Base-by-base conservation (phyloP, 164 flowering plant genomes). In the Vitis riparia region DNA sequence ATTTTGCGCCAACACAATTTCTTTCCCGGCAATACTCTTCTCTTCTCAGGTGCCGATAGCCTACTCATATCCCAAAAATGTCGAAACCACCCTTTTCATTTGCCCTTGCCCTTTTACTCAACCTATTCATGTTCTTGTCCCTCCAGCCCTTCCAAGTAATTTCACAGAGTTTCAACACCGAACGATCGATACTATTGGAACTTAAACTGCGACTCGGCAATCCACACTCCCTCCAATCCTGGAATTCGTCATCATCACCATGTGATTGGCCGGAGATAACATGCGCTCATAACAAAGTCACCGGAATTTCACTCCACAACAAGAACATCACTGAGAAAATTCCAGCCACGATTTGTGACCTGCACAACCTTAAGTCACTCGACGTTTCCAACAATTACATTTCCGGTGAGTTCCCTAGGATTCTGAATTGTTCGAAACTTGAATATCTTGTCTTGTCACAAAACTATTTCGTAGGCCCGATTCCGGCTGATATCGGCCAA, bases 401-500 rank as follows among this genome's bases (percentile, higher is more conserved):
- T 56, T 76, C 86, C 1, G 97, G 94, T 0, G 68, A 53, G n/a
- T 92, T 94, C 70, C 98, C 98, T 0, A 66, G 55, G 0, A 32
- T 65, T 48, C 72, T 94, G 37, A 79, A 77, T 51, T 94, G 97
- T 68, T 63, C 88, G 1, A 86, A 79, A 23, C 89, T 94, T 11
- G 65, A 75, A 16, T 0, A 2, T 51, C 76, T 92, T 2, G 88
- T 87, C 74, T 82, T 94, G 19, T 84, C 91, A 0, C 78, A 80
- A 62, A 94, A 92, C 73, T 70, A 59, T 51, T 84, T 94, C 55
- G 85, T 80, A 50, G 97, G 97, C 5, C 58, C 65, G 0, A 63
- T 94, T 27, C 97, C 97, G 6, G 55, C 52, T 8, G 87, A 85
- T 17, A 77, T 94, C 48, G 69, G 83, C 74, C 77, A 75, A 29